Conservation (phyloP, 1,139 yeast species). For the Lodderomyces metapsilosis region DNA sequence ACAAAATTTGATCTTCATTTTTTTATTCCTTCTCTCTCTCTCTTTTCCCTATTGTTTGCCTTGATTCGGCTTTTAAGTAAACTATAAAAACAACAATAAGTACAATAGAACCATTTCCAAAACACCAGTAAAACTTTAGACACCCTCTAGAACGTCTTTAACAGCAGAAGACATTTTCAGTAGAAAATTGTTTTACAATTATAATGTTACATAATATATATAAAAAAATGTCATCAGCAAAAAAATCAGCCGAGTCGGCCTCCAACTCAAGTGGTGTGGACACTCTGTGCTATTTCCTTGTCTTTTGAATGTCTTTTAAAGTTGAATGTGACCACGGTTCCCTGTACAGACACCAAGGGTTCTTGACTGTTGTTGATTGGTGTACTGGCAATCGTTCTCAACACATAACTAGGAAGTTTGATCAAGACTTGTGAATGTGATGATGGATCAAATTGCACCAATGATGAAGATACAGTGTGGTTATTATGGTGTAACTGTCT, state of each 20-base stretch:
- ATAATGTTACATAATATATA: not conserved
- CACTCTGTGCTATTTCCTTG: not conserved
- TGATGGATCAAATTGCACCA: slow-evolving; percentile 9
- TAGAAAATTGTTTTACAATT: not conserved
- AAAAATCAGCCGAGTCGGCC: not conserved
- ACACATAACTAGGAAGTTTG: slow-evolving; percentile 4
- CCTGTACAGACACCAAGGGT: slow-evolving; percentile 13
- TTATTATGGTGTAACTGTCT: not conserved
- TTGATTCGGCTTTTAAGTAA: not conserved
- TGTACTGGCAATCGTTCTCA: not conserved
- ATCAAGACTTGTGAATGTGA: slow-evolving; percentile 7
- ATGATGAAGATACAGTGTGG: slow-evolving; percentile 3
- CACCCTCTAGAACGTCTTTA: too few relatives aligned
- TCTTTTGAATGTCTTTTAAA: slow-evolving; percentile 2
- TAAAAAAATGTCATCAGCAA: not conserved
- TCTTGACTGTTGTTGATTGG: not conserved
- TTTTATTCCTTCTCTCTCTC: too few relatives aligned
- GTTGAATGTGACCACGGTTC: slow-evolving; percentile 7
- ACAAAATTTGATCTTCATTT: too few relatives aligned
- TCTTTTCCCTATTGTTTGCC: not conserved
- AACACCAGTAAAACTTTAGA: too few relatives aligned
- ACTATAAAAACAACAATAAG: slow-evolving; percentile 4
- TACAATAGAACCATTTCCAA: too few relatives aligned
- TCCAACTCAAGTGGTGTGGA: not conserved
- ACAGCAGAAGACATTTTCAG: too few relatives aligned